Evolutionary conservation across 78 protist species (phyloP).

Genomic region (Chrysochromulina tobinii): DNA sequence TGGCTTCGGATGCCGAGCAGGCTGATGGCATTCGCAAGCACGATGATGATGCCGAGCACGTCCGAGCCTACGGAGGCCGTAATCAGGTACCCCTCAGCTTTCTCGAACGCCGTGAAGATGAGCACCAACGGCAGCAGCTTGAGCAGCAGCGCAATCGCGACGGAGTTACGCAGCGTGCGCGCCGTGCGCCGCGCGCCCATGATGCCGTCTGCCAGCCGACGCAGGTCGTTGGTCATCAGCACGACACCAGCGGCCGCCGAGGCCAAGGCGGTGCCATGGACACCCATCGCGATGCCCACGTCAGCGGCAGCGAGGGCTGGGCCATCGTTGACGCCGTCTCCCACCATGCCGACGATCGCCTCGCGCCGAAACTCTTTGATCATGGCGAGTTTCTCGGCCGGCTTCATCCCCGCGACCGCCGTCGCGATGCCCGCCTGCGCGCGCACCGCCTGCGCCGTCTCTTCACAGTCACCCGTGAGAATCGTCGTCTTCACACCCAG

Average conservation of each 20-base stretch:
- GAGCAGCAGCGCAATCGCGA: neutral
- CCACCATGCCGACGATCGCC: neutral
- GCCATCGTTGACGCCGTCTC: conserved; percentile 11
- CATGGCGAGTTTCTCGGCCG: neutral
- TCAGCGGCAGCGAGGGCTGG: conserved; percentile 9
- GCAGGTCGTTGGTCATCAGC: conserved; percentile 14
- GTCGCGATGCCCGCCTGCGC: neutral
- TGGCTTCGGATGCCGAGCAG: neutral
- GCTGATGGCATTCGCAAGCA: neutral
- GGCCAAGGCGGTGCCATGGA: conserved; percentile 12
- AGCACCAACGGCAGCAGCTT: neutral
- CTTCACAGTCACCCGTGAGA: neutral
- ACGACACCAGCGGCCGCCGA: neutral
- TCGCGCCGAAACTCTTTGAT: neutral
- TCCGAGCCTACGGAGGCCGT: neutral
- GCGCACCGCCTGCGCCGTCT: neutral
- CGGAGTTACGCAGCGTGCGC: neutral
- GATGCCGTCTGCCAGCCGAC: neutral
- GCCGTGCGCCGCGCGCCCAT: neutral
- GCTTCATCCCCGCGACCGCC: neutral
- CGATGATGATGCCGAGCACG: neutral
- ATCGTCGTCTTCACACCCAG: neutral
- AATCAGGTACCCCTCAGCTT: neutral
- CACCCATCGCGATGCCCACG: conserved; percentile 19
- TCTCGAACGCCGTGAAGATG: neutral